Base-by-base conservation (phyloP, 2,329 filamentous ascomycete species). In the Cercospora beticola region DNA sequence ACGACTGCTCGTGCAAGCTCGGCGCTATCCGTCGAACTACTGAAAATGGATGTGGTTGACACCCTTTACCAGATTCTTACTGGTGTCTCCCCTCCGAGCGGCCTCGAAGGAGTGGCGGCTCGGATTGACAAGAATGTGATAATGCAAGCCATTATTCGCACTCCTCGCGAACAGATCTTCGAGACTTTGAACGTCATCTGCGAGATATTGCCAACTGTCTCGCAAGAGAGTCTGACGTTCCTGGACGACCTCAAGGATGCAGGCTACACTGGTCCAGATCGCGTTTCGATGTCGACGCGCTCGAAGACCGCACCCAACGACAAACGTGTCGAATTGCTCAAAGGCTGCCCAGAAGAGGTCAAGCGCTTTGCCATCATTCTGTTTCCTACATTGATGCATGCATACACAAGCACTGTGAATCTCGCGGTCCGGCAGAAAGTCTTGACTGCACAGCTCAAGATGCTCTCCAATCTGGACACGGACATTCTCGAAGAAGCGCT, bases 131-230 rank as follows among this genome's bases (percentile, higher is more conserved):
- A 93, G 77, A 94, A 98, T 65, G 88, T 99, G 57, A 95, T 99
- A 76, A 99, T 99, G 96, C 95, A 99, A 82, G 93, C 96, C 43
- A 85, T 99, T 71, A 97, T 99, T 63, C 95, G 98, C 77, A 90
- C 94, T 49, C 95, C 95, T 6, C 90, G 94, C 66, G 96, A 99
- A 74, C 95, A 99, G 80, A 92, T 99, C 18, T 95, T 94, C 74
- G 95, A 99, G 83, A 97, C 96, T 1, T 86, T 99, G 71, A 98
- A 98, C 78, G 93, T 99, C 71, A 93, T 99, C 72, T 97, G 95
- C 82, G 95, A 99, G 81, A 84, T 99, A 31, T 85, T 99, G 40
- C 94, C 94, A 1, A 89, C 88, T 61, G 84, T 94, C 16, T 89
- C 90, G 12, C 85, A 84, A 61, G 84, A 86, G 62, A 82, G 82